A percentile compares a stretch with the other conserved stretches of the same genome.
phyloP scores from a whole-genome alignment of 257 asterid genomes.

The Salvia splendens region DNA sequence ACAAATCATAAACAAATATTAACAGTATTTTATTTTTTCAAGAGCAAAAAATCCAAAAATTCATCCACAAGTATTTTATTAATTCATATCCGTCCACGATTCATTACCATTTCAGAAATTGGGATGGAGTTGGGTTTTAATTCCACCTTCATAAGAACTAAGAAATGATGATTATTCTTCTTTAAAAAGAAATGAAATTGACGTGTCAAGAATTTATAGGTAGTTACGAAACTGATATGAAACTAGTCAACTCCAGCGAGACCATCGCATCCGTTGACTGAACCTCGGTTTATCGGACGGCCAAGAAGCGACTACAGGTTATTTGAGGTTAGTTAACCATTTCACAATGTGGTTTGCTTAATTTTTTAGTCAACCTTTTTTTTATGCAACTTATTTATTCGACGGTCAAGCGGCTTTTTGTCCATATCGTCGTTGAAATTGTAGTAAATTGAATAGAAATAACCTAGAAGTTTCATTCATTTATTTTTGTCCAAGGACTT shows the following conservation, averaged over 20 bases:
- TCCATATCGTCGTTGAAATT: constrained; percentile 17
- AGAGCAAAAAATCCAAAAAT: too few relatives aligned
- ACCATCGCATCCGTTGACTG: constrained; percentile 38
- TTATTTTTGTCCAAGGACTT: neutral
- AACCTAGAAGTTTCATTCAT: neutral
- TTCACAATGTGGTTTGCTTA: constrained; percentile 45
- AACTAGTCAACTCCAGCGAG: constrained; percentile 34
- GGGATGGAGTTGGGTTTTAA: too few relatives aligned
- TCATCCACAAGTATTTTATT: too few relatives aligned
- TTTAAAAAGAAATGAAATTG: too few relatives aligned
- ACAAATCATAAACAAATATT: too few relatives aligned
- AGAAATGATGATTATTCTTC: too few relatives aligned
- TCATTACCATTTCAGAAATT: too few relatives aligned
- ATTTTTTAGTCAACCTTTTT: constrained; percentile 38
- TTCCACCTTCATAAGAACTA: too few relatives aligned
- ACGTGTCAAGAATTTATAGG: constrained; percentile 41
- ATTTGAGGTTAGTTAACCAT: constrained; percentile 40
- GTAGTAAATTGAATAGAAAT: neutral
- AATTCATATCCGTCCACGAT: too few relatives aligned
- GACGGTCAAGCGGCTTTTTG: constrained; percentile 17
- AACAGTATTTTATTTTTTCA: too few relatives aligned
- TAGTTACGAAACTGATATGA: constrained; percentile 23
- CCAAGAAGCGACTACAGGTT: constrained; percentile 17
- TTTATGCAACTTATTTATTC: constrained; percentile 25
- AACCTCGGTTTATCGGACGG: constrained; percentile 34